phyloP scores from a whole-genome alignment of 169 alveolate genomes.

The Plasmodium billcollinsi region DNA sequence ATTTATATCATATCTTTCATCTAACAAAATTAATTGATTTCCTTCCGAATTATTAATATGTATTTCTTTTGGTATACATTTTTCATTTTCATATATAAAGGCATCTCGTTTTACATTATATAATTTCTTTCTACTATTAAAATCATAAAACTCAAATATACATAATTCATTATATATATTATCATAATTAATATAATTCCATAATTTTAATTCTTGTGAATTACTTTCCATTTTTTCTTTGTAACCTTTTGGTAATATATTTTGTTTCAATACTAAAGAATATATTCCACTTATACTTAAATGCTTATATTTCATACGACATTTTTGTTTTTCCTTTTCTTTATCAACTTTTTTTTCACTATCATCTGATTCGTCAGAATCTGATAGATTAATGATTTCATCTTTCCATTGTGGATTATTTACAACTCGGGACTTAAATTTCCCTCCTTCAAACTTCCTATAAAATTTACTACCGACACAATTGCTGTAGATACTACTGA shows the following conservation, averaged over 20 bases:
- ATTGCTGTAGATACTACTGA: neutral
- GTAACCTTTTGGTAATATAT: constrained; percentile 19
- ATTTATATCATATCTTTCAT: constrained; percentile 48
- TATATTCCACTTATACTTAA: constrained; percentile 48
- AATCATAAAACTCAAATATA: constrained; percentile 54
- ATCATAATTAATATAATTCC: constrained; percentile 13
- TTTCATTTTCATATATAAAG: constrained; percentile 31
- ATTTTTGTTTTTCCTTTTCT: neutral
- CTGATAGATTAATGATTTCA: constrained; percentile 8
- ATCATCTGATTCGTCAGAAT: constrained; percentile 20
- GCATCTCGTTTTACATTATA: constrained; percentile 8
- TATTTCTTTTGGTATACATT: constrained; percentile 49
- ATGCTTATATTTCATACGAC: constrained; percentile 52
- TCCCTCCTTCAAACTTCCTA: neutral
- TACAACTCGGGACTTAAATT: neutral
- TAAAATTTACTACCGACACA: neutral
- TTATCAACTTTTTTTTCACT: neutral
- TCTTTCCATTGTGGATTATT: neutral
- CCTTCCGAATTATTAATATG: constrained; percentile 53
- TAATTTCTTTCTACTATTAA: constrained; percentile 34
- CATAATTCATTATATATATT: constrained; percentile 21
- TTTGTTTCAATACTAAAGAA: constrained; percentile 61
- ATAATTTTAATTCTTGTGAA: neutral
- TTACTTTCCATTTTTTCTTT: neutral
- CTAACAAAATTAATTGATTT: constrained; percentile 15